phyloP scores from a whole-genome alignment of 2,329 filamentous ascomycete genomes.

The Colletotrichum tamarilloi region DNA sequence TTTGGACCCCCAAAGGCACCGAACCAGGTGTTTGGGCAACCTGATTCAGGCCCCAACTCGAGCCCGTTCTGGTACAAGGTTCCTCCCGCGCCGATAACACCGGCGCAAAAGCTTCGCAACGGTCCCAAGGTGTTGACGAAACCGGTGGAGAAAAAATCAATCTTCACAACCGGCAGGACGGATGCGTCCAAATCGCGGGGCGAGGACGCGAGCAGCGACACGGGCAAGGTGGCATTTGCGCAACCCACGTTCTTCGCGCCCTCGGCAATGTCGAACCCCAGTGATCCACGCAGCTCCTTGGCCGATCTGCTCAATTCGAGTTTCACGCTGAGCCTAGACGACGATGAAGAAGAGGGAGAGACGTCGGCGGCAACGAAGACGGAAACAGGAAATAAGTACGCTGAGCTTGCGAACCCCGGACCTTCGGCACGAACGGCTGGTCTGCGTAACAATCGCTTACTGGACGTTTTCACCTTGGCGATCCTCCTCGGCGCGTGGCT shows the following conservation, averaged over 20 bases:
- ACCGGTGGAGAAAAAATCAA: conserved; percentile 56
- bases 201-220: conserved; percentile 20
- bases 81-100: conserved; percentile 75
- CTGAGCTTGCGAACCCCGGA: conserved; percentile 2
- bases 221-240: conserved; percentile 59
- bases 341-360: conserved; percentile 27
- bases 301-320: conserved; percentile 57
- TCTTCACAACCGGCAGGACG: conserved; percentile 58
- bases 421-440: conserved; percentile 8
- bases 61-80: conserved; percentile 77
- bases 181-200: conserved; percentile 6
- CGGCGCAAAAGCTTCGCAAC: conserved; percentile 71
- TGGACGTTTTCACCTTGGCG: conserved; percentile 35
- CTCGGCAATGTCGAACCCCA: conserved; percentile 39
- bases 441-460: conserved; percentile 29
- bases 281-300: conserved; percentile 55
- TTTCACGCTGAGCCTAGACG: conserved; percentile 52
- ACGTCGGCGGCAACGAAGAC: not conserved
- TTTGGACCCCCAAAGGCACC: conserved; percentile 51
- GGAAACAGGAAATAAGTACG: not conserved
- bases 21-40: conserved; percentile 57
- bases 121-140: conserved; percentile 67
- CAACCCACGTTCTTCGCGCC: conserved; percentile 71
- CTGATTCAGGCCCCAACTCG: conserved; percentile 54
- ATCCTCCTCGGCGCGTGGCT: conserved; percentile 32